Conservation (phyloP, 768 basidiomycete genomes). For the Russula sp. region DNA sequence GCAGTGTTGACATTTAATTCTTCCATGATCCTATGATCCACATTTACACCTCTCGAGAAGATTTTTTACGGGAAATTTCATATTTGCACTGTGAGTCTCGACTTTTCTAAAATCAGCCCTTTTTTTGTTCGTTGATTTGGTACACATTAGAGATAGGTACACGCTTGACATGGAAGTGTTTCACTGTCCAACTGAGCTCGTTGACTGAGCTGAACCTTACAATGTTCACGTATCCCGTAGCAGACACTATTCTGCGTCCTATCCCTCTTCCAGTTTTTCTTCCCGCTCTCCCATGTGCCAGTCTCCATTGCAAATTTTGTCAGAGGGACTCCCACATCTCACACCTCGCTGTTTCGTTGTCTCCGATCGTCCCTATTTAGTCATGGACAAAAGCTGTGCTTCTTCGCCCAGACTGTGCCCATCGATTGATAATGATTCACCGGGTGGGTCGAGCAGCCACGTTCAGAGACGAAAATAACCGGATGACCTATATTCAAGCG, state of each 20-base stretch:
- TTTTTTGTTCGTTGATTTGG: not conserved
- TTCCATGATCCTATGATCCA: not conserved
- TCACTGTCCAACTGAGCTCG: not conserved
- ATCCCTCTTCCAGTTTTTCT: constrained; percentile 61
- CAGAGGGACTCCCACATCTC: constrained; percentile 41
- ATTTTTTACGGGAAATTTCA: constrained; percentile 49
- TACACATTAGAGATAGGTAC: constrained; percentile 37
- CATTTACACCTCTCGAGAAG: constrained; percentile 41
- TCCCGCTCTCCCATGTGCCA: constrained; percentile 64
- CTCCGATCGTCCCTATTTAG: constrained; percentile 45
- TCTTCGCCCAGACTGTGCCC: constrained; percentile 27
- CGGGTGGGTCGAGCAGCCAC: not conserved
- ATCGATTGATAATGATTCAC: not conserved
- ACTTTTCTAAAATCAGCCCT: not conserved
- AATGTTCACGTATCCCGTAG: constrained; percentile 45
- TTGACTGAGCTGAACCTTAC: constrained; percentile 15
- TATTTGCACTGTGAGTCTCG: constrained; percentile 50
- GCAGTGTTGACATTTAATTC: not conserved
- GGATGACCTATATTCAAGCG: not conserved
- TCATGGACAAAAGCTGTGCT: constrained; percentile 40
- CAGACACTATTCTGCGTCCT: constrained; percentile 42
- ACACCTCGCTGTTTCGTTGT: constrained; percentile 52
- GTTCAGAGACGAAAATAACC: not conserved
- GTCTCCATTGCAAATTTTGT: constrained; percentile 39
- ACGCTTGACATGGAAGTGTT: constrained; percentile 46